A percentile compares a stretch with the other conserved stretches of the same genome.
Conservation (phyloP, 1,139 yeast species). For the Trichomonascaceae sp. region DNA sequence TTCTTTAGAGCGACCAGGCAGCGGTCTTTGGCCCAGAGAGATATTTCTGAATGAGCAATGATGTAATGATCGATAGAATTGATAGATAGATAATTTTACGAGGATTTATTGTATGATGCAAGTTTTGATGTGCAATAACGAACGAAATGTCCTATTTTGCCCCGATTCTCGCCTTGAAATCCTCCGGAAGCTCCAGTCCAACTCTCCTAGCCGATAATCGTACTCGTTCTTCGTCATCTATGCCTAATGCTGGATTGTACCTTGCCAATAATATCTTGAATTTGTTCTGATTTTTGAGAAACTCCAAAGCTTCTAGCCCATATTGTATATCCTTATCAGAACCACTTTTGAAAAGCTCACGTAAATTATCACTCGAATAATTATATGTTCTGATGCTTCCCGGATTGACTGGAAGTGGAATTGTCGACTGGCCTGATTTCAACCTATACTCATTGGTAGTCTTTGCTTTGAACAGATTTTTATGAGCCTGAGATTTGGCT, state of each 20-base stretch:
- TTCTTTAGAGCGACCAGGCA: conserved; percentile 61
- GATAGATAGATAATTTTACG: no score
- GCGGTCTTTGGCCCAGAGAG: conserved; percentile 13
- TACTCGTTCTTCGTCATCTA: conserved; percentile 73
- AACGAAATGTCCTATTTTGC: neutral
- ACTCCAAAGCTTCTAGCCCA: conserved; percentile 47
- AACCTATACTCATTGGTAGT: conserved; percentile 24
- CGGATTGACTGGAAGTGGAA: conserved; percentile 8
- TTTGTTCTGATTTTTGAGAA: conserved; percentile 64
- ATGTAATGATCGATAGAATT: neutral
- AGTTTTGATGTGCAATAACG: no score
- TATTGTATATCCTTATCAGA: conserved; percentile 28
- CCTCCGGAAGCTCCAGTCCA: conserved; percentile 59
- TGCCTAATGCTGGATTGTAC: conserved; percentile 77
- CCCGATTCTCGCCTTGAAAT: conserved; percentile 2
- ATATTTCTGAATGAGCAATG: neutral
- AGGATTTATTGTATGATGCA: neutral
- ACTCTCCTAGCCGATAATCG: conserved; percentile 77
- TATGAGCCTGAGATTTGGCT: conserved; percentile 22
- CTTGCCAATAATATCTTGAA: conserved; percentile 76
- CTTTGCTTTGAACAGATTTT: conserved; percentile 19
- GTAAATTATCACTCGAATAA: conserved; percentile 10
- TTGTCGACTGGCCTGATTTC: conserved; percentile 3
- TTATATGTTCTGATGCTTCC: conserved; percentile 12
- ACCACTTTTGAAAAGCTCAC: conserved; percentile 16